Evolutionary conservation across 1,139 yeast species (phyloP).

Genomic region (Nadsonia starkeyi-henricii): DNA sequence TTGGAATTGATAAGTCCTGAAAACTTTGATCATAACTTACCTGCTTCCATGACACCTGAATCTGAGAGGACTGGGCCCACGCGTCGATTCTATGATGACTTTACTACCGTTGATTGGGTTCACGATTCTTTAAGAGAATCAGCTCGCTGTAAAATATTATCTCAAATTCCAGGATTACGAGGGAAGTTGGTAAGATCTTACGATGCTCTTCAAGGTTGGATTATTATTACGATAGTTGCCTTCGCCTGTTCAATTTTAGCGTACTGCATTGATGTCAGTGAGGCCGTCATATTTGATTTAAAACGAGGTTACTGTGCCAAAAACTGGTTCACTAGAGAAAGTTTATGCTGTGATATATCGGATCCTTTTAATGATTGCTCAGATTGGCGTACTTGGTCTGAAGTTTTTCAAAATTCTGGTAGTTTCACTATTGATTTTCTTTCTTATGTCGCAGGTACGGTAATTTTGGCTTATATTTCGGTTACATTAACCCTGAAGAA

Average conservation of each 20-base stretch:
- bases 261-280: conserved; percentile 37
- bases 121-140: conserved; percentile 38
- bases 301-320: conserved; percentile 41
- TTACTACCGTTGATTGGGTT: conserved; percentile 60
- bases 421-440: conserved; percentile 23
- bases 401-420: conserved; percentile 7
- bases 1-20: too few species aligned
- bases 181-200: conserved; percentile 21
- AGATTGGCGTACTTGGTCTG: conserved; percentile 39
- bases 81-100: conserved; percentile 36
- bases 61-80: conserved; percentile 3
- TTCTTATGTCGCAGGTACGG: conserved; percentile 31
- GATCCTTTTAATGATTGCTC: conserved; percentile 21
- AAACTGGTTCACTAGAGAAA: conserved; percentile 35
- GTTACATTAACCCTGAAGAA: conserved; percentile 37
- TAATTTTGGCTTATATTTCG: conserved; percentile 32
- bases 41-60: neutral
- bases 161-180: conserved; percentile 22
- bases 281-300: conserved; percentile 38
- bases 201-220: conserved; percentile 34
- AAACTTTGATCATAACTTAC: too few species aligned
- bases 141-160: conserved; percentile 30
- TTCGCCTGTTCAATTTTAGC: conserved; percentile 39
- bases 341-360: conserved; percentile 29
- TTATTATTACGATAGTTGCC: conserved; percentile 36